Evolutionary conservation across 371 early-diverging fungal species (phyloP).

Genomic region (Massospora cicadina): DNA sequence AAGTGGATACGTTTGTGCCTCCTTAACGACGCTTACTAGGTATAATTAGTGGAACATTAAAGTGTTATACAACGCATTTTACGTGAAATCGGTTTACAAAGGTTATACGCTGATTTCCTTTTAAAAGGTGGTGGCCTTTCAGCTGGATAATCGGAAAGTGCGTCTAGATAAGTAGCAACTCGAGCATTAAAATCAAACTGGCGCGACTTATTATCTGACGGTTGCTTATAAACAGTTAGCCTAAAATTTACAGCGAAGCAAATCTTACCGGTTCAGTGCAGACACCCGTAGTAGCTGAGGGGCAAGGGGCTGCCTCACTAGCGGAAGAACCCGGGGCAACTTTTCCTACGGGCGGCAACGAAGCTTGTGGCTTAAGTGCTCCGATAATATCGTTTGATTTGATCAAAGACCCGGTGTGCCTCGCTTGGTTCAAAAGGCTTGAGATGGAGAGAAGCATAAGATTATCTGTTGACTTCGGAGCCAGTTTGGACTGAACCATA

Average conservation of each 20-base stretch:
- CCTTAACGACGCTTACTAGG: neutral
- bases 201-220: neutral
- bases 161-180: neutral
- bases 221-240: neutral
- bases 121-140: neutral
- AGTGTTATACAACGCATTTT: no score
- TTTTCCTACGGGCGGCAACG: neutral
- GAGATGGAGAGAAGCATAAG: neutral
- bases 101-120: no score
- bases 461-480: neutral
- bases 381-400: neutral
- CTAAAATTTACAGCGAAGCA: neutral
- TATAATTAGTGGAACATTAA: no score
- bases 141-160: neutral
- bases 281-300: no score
- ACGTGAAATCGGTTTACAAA: no score
- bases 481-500: neutral
- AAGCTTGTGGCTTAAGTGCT: neutral
- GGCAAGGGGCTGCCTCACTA: no score
- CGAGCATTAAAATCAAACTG: neutral
- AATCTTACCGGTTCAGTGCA: neutral
- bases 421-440: neutral
- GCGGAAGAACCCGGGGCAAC: no score
- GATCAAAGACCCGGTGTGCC: neutral
- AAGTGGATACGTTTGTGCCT: neutral